Evolutionary conservation across 768 basidiomycete genomes (phyloP).

Genomic region (Boletus tomentosulus): DNA sequence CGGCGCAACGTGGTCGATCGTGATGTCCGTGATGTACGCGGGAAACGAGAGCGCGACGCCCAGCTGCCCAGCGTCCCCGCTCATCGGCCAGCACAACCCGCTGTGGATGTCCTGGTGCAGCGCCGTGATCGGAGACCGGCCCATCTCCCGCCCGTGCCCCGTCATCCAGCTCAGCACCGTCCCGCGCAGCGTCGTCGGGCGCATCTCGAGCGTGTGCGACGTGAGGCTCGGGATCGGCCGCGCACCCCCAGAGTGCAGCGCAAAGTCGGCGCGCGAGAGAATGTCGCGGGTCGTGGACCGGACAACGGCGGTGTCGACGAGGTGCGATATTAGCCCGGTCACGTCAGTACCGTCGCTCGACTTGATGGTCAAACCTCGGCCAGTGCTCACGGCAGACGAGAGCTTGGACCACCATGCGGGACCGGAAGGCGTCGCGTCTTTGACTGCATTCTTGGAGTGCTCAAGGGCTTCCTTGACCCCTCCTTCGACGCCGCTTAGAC

Average conservation of each 20-base stretch:
- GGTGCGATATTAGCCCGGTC: conserved; percentile 61
- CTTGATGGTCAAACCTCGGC: conserved; percentile 57
- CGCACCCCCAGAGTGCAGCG: conserved; percentile 79
- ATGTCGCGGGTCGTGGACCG: conserved; percentile 66
- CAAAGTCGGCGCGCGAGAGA: conserved; percentile 82
- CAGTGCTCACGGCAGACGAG: conserved; percentile 41
- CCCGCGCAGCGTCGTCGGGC: conserved; percentile 45
- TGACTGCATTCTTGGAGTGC: conserved; percentile 45
- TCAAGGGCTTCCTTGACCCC: conserved; percentile 72
- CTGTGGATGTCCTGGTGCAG: conserved; percentile 81
- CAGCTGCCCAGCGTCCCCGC: conserved; percentile 71
- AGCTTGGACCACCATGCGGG: conserved; percentile 74
- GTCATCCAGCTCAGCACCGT: conserved; percentile 55
- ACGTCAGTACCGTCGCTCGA: conserved; percentile 72
- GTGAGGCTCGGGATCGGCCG: conserved; percentile 80
- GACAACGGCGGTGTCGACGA: conserved; percentile 75
- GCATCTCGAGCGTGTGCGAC: conserved; percentile 68
- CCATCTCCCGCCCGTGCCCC: conserved; percentile 58
- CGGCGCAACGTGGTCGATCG: conserved; percentile 81
- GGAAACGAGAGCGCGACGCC: conserved; percentile 72
- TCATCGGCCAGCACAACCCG: conserved; percentile 94
- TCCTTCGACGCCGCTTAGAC: conserved; percentile 56
- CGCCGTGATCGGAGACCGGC: conserved; percentile 80
- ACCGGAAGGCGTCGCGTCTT: conserved; percentile 39
- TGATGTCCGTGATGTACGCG: conserved; percentile 59